Conservation (phyloP, 2,329 filamentous ascomycete genomes). For the Penicillium sp. region DNA sequence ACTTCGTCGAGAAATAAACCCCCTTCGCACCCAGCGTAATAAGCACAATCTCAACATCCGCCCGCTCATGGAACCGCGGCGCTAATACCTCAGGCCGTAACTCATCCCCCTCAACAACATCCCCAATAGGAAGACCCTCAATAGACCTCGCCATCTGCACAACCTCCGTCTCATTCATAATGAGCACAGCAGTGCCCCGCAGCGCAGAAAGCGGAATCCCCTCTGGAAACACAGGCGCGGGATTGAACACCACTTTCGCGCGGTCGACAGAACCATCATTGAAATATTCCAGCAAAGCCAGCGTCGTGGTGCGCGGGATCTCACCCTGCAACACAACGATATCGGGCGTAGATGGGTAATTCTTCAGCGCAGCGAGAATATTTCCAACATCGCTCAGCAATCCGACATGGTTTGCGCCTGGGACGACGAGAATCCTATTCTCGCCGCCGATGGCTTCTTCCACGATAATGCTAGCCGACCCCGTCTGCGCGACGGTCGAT, state of each 20-base stretch:
- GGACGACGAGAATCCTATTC: constrained; percentile 68
- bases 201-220: constrained; percentile 50
- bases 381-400: constrained; percentile 25
- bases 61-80: constrained; percentile 16
- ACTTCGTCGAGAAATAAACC: constrained; percentile 22
- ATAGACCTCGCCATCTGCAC: constrained; percentile 26
- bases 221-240: constrained; percentile 74
- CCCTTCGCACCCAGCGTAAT: constrained; percentile 24
- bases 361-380: constrained; percentile 25
- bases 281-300: constrained; percentile 18
- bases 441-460: constrained; percentile 60
- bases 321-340: constrained; percentile 23
- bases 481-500: constrained; percentile 43
- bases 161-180: constrained; percentile 27
- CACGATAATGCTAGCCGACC: constrained; percentile 66
- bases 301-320: constrained; percentile 19
- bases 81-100: constrained; percentile 19
- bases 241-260: constrained; percentile 67
- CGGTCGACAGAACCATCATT: constrained; percentile 8
- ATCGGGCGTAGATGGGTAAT: not conserved
- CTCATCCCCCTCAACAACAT: constrained; percentile 6
- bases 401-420: constrained; percentile 61
- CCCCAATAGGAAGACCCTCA: constrained; percentile 14
- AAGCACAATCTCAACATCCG: constrained; percentile 19
- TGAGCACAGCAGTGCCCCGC: constrained; percentile 17